phyloP scores from a whole-genome alignment of 2,329 filamentous ascomycete genomes.

The Pseudogymnoascus sp. region DNA sequence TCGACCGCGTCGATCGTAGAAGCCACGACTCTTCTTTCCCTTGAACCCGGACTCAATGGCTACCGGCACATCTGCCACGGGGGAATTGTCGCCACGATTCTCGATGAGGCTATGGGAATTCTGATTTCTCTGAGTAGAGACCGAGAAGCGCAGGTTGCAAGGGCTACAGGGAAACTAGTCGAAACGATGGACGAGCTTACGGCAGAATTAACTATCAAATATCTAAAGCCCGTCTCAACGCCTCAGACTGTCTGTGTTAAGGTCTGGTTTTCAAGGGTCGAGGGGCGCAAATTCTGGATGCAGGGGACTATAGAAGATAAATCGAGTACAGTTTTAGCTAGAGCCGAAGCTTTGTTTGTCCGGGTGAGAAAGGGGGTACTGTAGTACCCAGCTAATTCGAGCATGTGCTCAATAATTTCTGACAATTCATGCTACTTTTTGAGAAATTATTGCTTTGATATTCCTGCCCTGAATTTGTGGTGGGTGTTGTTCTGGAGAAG shows the following conservation, averaged over 20 bases:
- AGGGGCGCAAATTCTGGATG: constrained; percentile 8
- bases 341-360: background rate
- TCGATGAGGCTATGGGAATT: constrained; percentile 10
- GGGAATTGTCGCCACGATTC: constrained; percentile 6
- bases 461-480: no score
- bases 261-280: background rate
- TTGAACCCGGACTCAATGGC: constrained; percentile 9
- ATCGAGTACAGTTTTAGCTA: background rate
- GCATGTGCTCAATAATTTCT: background rate
- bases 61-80: constrained; percentile 8
- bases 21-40: constrained; percentile 5
- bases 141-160: background rate
- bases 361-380: background rate
- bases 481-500: no score
- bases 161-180: background rate
- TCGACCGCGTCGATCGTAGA: background rate
- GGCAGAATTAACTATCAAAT: constrained; percentile 10
- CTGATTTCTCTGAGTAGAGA: constrained; percentile 8
- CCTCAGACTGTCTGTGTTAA: constrained; percentile 9
- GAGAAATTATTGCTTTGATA: no score
- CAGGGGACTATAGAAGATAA: constrained; percentile 6
- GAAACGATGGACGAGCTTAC: background rate
- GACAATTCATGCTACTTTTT: no score
- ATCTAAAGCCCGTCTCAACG: constrained; percentile 8
- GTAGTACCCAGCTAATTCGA: background rate